phyloP scores from a whole-genome alignment of 768 basidiomycete species.

The Lactarius sp. region DNA sequence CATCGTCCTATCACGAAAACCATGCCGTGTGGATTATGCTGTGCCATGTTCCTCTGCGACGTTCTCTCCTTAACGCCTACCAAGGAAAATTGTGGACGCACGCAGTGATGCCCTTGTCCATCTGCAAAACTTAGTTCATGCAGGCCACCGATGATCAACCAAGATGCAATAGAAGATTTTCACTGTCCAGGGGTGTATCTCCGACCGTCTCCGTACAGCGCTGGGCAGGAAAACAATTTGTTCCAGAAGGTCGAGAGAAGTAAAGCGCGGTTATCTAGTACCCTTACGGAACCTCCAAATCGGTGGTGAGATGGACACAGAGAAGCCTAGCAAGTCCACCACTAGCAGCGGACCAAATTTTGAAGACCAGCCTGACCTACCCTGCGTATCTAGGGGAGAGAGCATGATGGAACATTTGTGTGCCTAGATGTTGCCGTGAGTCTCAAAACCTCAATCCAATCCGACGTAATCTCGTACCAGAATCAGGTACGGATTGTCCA shows the following conservation, averaged over 20 bases:
- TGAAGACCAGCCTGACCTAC: not conserved
- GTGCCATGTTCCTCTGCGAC: not conserved
- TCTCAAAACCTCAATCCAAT: not conserved
- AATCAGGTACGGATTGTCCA: not conserved
- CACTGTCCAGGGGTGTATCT: not conserved
- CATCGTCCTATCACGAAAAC: not conserved
- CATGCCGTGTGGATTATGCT: not conserved
- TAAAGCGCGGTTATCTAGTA: not conserved
- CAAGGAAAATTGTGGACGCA: not conserved
- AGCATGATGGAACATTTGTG: not conserved
- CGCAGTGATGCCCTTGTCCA: not conserved
- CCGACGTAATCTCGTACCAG: not conserved
- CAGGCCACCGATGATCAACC: constrained; percentile 8
- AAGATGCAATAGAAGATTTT: constrained; percentile 2
- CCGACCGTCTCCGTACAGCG: not conserved
- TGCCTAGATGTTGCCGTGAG: constrained; percentile 4
- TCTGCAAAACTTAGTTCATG: not conserved
- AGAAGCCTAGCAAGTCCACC: not conserved
- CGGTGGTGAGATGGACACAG: not conserved
- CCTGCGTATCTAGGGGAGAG: not conserved
- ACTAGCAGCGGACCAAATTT: not conserved
- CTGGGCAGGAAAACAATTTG: constrained; percentile 4
- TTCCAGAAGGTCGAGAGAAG: not conserved
- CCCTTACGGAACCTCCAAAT: not conserved
- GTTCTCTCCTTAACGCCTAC: not conserved